These are phyloP conservation scores for Micractinium sp. DNA, from an alignment of 139 green algal genomes.

Conservation along the genomic window DNA sequence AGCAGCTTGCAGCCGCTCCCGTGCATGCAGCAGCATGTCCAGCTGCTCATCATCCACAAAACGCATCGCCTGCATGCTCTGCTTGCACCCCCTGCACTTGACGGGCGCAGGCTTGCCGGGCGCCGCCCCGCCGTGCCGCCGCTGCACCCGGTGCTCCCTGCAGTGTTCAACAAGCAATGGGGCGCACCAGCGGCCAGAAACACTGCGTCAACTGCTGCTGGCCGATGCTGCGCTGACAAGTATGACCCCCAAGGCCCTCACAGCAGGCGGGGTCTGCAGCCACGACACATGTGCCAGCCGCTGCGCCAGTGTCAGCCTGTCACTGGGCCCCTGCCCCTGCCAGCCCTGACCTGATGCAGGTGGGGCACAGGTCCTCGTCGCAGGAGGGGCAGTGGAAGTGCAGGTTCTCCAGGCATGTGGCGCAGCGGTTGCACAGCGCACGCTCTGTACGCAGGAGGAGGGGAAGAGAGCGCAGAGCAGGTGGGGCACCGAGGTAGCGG, in stretches of 20 bases:
- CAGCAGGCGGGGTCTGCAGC: too few species aligned
- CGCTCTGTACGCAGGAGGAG: neutral
- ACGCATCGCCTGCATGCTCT: neutral
- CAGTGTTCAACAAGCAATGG: neutral
- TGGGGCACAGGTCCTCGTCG: constrained; percentile 42
- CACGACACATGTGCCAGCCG: neutral
- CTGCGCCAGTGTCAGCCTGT: too few species aligned
- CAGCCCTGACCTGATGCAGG: constrained; percentile 18
- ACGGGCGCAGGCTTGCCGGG: too few species aligned
- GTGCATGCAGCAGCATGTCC: neutral
- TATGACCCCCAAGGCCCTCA: too few species aligned
- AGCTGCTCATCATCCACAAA: neutral
- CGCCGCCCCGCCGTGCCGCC: too few species aligned
- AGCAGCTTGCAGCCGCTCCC: neutral
- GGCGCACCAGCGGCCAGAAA: neutral
- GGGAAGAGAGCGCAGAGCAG: neutral
- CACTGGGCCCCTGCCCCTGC: neutral
- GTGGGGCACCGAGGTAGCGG: neutral
- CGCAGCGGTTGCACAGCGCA: constrained; percentile 55
- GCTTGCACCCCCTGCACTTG: neutral
- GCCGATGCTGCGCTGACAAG: too few species aligned
- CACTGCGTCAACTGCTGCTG: too few species aligned
- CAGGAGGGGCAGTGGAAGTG: constrained; percentile 48
- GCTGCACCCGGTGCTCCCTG: constrained; percentile 17
- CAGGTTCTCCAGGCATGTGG: constrained; percentile 45